phyloP scores from a whole-genome alignment of 2,329 filamentous ascomycete species.

The Emmonsiellopsis sp. region DNA sequence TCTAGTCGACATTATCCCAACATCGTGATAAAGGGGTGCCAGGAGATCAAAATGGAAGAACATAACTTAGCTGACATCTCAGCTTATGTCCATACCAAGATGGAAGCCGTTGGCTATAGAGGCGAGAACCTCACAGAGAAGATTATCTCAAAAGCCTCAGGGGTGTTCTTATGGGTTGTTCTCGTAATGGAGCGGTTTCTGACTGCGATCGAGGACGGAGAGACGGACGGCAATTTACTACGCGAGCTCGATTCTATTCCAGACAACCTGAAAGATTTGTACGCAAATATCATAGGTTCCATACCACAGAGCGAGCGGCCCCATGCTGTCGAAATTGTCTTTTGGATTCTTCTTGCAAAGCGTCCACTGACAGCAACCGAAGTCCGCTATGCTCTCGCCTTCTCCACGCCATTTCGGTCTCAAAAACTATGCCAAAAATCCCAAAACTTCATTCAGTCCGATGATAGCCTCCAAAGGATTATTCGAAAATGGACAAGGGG shows the following conservation, averaged over 20 bases:
- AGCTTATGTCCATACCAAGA: too few species aligned
- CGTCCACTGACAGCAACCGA: slow-evolving; percentile 5
- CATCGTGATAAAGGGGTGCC: too few species aligned
- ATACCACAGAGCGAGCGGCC: too few species aligned
- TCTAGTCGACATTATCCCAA: too few species aligned
- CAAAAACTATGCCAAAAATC: slow-evolving; percentile 7
- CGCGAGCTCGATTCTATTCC: neutral
- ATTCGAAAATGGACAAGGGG: slow-evolving; percentile 10
- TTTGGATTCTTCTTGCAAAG: slow-evolving; percentile 5
- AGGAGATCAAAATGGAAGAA: too few species aligned
- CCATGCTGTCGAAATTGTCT: neutral
- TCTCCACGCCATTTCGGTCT: slow-evolving; percentile 9
- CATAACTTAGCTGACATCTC: too few species aligned
- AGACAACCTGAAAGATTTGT: neutral
- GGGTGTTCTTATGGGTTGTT: neutral
- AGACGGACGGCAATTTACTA: slow-evolving; percentile 4
- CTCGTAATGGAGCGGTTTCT: slow-evolving; percentile 3
- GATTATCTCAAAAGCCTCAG: too few species aligned
- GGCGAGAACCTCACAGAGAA: too few species aligned
- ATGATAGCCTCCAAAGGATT: slow-evolving; percentile 14
- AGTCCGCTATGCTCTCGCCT: slow-evolving; percentile 8
- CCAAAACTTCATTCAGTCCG: slow-evolving; percentile 9
- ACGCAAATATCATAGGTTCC: neutral
- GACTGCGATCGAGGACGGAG: neutral
- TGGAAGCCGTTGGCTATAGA: too few species aligned